Conservation (phyloP, 73 alveolate species). For the Durusdinium trenchii region DNA sequence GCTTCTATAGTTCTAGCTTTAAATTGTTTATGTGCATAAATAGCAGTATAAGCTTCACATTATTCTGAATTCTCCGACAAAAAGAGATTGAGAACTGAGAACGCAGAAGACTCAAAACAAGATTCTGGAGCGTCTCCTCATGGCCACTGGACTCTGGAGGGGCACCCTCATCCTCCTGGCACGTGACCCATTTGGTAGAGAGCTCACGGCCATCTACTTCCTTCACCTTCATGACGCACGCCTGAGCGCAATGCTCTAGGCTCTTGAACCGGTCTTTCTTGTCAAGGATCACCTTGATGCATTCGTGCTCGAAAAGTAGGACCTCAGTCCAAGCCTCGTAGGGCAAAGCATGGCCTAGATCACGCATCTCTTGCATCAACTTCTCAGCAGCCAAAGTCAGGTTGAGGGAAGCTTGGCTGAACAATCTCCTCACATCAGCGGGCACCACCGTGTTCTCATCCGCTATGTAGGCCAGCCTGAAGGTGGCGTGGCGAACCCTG, state of each 20-base stretch:
- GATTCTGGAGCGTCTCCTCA: not conserved
- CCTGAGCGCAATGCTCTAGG: not conserved
- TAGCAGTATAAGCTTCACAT: too few relatives aligned
- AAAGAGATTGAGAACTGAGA: not conserved
- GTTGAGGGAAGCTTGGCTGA: not conserved
- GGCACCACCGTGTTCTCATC: not conserved
- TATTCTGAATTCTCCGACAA: not conserved
- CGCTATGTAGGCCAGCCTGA: not conserved
- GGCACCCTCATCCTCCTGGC: too few relatives aligned
- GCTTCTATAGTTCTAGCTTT: not conserved
- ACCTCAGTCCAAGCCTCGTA: not conserved
- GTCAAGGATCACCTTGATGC: not conserved
- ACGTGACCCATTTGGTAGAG: not conserved
- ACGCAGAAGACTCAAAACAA: not conserved
- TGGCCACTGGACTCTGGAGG: too few relatives aligned
- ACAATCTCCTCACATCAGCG: not conserved
- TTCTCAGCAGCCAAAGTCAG: not conserved
- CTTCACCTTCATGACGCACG: not conserved
- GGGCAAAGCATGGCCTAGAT: not conserved
- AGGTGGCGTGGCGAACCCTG: not conserved
- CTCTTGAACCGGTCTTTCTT: not conserved
- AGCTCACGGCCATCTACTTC: not conserved
- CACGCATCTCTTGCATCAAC: not conserved
- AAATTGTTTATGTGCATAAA: not conserved
- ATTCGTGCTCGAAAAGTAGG: not conserved